phyloP scores from a whole-genome alignment of 1,284 basidiomycete genomes.

The Sanghuangporus weigelae region DNA sequence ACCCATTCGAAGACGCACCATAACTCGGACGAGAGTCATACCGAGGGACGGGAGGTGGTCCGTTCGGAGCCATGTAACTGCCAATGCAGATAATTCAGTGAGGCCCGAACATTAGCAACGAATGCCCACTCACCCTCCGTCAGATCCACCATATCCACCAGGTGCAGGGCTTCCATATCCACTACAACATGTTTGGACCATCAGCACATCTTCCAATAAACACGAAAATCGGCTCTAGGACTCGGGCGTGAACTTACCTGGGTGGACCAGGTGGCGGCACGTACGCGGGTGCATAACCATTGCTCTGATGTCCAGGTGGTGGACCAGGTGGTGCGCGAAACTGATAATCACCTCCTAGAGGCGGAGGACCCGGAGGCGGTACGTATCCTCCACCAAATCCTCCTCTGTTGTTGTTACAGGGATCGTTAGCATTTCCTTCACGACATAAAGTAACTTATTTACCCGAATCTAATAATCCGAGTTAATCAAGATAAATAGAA shows the following conservation, averaged over 20 bases:
- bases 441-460: not conserved
- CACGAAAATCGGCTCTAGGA: not conserved
- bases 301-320: slow-evolving; percentile 22
- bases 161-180: not conserved
- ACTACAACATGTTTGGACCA: not conserved
- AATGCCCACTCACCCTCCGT: slow-evolving; percentile 13
- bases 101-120: not conserved
- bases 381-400: not conserved
- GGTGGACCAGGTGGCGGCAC: slow-evolving; percentile 19
- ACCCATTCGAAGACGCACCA: not conserved
- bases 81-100: not conserved
- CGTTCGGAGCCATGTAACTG: not conserved
- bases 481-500: not conserved
- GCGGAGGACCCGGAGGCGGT: slow-evolving; percentile 18
- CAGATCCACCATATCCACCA: slow-evolving; percentile 10
- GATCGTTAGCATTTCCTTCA: not conserved
- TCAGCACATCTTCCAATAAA: not conserved
- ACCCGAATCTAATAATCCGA: not conserved
- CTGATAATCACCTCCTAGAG: slow-evolving; percentile 21
- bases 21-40: slow-evolving; percentile 16
- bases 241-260: not conserved
- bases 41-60: slow-evolving; percentile 20
- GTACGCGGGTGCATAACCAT: slow-evolving; percentile 35
- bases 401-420: not conserved
- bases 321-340: slow-evolving; percentile 25